Evolutionary conservation across 495 filamentous ascomycete species (phyloP).

Genomic region (Glarea lozoyensis): DNA sequence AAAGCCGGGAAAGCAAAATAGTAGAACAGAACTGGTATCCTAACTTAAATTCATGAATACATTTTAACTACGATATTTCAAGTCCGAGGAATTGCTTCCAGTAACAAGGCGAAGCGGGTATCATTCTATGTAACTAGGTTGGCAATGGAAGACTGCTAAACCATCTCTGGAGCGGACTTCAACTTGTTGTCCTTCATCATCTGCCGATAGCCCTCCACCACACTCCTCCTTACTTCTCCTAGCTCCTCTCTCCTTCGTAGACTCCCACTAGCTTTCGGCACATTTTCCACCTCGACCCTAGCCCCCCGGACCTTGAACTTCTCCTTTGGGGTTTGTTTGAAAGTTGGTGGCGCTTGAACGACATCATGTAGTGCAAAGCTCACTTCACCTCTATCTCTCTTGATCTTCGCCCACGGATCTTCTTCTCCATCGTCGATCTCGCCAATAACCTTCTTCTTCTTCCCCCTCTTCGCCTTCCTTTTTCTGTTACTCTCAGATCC

Average conservation of each 20-base stretch:
- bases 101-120: too few relatives aligned
- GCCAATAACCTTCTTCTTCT: constrained; percentile 29
- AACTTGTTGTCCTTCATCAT: constrained; percentile 63
- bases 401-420: constrained; percentile 78
- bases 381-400: constrained; percentile 47
- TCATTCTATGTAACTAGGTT: too few relatives aligned
- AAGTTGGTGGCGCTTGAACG: constrained; percentile 69
- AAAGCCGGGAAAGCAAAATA: too few relatives aligned
- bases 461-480: constrained; percentile 47
- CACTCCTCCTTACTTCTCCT: constrained; percentile 58
- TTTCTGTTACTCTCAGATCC: constrained; percentile 22
- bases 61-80: too few relatives aligned
- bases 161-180: too few relatives aligned
- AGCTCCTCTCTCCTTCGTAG: constrained; percentile 76
- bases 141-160: too few relatives aligned
- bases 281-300: constrained; percentile 59
- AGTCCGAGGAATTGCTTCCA: too few relatives aligned
- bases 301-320: too few relatives aligned
- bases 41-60: too few relatives aligned
- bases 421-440: constrained; percentile 41
- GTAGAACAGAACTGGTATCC: too few relatives aligned
- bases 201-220: constrained; percentile 74
- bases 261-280: constrained; percentile 71
- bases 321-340: constrained; percentile 54
- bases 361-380: constrained; percentile 68